These are phyloP conservation scores for Umbelopsis isabellina DNA, from an alignment of 192 early-diverging fungal species.

Conservation along the genomic window DNA sequence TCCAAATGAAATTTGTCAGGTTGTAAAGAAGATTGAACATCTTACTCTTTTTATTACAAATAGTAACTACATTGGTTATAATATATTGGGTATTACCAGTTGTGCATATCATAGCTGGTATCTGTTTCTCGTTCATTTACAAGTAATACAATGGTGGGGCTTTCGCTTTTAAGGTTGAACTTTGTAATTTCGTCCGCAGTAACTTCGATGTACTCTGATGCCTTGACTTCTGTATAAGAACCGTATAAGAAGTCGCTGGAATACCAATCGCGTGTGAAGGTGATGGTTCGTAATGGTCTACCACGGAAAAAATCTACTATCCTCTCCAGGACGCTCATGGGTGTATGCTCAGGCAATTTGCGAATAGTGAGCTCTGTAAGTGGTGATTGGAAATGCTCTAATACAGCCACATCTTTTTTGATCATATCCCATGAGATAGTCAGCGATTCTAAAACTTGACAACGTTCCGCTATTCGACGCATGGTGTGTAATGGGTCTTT, in stretches of 20 bases:
- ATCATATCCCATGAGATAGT: constrained; percentile 14
- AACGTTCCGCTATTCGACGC: background rate
- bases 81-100: background rate
- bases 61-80: background rate
- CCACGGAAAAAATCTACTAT: background rate
- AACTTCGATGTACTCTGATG: background rate
- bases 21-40: too few relatives aligned
- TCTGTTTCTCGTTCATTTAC: constrained; percentile 5
- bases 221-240: background rate
- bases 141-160: background rate
- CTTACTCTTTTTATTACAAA: background rate
- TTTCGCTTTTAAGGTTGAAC: constrained; percentile 1
- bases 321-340: background rate
- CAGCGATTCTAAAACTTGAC: background rate
- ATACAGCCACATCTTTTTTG: background rate
- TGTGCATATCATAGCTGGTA: background rate
- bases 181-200: background rate
- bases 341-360: constrained; percentile 9
- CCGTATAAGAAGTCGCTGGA: background rate
- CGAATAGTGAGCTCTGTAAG: background rate
- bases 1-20: too few relatives aligned
- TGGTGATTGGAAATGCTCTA: background rate
- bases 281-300: background rate
- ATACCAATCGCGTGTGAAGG: constrained; percentile 5
- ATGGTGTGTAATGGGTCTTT: constrained; percentile 2